Evolutionary conservation across 768 basidiomycete genomes (phyloP).

Genomic region (Lentinula edodes): DNA sequence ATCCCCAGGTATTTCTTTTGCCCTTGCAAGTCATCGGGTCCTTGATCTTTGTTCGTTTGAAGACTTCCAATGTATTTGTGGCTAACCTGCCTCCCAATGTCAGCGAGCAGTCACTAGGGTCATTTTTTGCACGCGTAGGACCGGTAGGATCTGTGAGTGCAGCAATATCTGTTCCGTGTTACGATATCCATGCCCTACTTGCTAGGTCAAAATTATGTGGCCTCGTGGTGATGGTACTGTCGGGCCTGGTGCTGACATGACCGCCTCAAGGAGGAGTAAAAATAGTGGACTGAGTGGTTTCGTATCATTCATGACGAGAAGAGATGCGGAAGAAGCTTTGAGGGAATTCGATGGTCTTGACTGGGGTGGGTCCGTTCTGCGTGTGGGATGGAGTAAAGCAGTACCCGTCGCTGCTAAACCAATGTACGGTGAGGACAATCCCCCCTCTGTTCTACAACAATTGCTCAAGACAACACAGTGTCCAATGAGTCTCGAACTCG

Average conservation of each 20-base stretch:
- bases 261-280: constrained; percentile 61
- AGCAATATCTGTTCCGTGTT: not conserved
- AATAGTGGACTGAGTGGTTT: constrained; percentile 87
- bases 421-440: constrained; percentile 61
- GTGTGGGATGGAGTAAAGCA: constrained; percentile 97
- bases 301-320: constrained; percentile 92
- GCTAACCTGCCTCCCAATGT: constrained; percentile 87
- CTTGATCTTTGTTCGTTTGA: not conserved
- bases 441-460: not conserved
- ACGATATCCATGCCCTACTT: not conserved
- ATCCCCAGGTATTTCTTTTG: constrained; percentile 60
- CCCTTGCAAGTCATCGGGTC: not conserved
- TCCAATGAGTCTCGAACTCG: constrained; percentile 5
- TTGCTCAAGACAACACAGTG: not conserved
- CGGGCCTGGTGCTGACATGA: constrained; percentile 75
- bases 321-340: constrained; percentile 84
- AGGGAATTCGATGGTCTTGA: constrained; percentile 90
- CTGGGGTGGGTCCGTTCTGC: constrained; percentile 85
- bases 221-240: constrained; percentile 73
- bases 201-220: constrained; percentile 96
- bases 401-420: constrained; percentile 78
- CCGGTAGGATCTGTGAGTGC: constrained; percentile 83
- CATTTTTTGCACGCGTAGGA: constrained; percentile 86
- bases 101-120: constrained; percentile 79
- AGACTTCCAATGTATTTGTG: constrained; percentile 96